Conservation (phyloP, 2,329 filamentous ascomycete genomes). For the Claviceps purpurea region DNA sequence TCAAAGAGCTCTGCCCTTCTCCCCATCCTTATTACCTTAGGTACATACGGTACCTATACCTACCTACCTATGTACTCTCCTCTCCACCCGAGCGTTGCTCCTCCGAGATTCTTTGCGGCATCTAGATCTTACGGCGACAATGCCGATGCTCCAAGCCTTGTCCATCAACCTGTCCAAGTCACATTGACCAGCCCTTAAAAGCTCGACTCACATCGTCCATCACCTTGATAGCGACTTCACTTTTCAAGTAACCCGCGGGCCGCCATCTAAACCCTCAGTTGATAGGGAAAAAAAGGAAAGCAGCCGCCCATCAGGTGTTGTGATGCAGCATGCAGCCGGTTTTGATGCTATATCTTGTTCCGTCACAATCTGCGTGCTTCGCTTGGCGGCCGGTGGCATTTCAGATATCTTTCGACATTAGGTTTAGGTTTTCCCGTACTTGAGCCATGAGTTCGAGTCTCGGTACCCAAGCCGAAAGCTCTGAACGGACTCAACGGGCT, state of each 20-base stretch:
- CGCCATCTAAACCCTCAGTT: neutral
- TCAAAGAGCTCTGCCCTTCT: neutral
- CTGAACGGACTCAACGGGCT: neutral
- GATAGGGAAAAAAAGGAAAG: neutral
- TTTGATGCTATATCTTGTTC: neutral
- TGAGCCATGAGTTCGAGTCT: neutral
- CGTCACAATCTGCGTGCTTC: neutral
- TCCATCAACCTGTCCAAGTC: neutral
- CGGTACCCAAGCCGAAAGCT: neutral
- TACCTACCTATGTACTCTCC: no score
- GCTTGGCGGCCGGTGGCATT: neutral
- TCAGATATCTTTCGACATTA: no score
- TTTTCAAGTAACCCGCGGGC: neutral
- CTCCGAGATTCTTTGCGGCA: neutral
- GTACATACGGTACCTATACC: no score
- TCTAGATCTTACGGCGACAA: neutral
- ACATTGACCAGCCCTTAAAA: neutral
- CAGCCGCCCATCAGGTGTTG: neutral
- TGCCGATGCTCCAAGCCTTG: neutral
- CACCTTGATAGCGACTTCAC: neutral
- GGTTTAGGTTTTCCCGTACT: neutral
- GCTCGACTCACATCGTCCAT: neutral
- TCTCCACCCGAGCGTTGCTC: neutral
- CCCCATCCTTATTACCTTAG: no score
- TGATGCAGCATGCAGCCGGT: neutral